Evolutionary conservation across 345 rosid genomes (phyloP), one percentile per base, ranked within the genome.

Genomic region (Pseudoturritis turrita): DNA sequence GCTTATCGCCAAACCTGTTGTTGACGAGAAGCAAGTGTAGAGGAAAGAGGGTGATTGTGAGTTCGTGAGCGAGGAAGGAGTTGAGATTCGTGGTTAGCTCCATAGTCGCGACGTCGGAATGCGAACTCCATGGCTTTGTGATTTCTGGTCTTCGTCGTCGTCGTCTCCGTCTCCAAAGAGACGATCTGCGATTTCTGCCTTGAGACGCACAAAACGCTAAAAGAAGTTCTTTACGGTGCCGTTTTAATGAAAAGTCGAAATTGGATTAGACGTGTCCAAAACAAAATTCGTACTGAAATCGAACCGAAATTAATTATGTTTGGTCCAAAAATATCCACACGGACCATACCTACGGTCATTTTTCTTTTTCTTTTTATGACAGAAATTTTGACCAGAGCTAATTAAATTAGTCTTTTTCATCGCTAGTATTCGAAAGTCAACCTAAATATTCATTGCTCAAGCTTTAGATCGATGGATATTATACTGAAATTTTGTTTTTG

Each of bases 41-140:
- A 17, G 40, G 71, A 82, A 55, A 90, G 90, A 77, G 98, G 98
- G 44, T 89, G 91, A 22, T 54, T 52, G 7, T 64, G 78, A 61
- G 81, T 79, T 63, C 62, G 73, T 70, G 85, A 58, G 6, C 90
- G 96, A 62, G 76, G 85, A 21, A 93, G 87, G 70, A 79, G 70
- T 66, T 72, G 81, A 59, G 80, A 74, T 46, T 86, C 72, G 7
- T 57, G 58, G 37, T 85, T 83, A 43, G 79, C 79, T 19, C 28
- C 67, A 77, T 86, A 93, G 69, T 87, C 80, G 52, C 96, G 88
- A 70, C 77, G 78, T 60, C 92, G 80, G 85, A 88, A 90, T 81
- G 88, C 91, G 85, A 92, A 82, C 49, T 41, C 63, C 72, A 57
- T 59, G 36, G 60, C 37, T 69, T 61, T 53, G 58, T 53, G 74